Evolutionary conservation across 148 eudicot genomes (phyloP).

Genomic region (Cornus suecica): DNA sequence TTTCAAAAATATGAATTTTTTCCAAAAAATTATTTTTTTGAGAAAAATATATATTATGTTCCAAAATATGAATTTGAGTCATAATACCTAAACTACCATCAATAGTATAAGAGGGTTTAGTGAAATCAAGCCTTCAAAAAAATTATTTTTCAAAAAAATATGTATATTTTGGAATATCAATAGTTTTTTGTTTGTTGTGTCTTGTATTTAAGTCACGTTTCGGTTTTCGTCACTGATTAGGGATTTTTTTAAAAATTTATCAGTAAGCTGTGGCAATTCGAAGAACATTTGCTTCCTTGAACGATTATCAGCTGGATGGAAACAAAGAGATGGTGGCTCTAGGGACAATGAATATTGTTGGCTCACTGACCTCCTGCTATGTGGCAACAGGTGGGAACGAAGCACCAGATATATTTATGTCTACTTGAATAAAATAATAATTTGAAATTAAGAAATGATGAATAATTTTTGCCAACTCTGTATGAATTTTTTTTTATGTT

Average conservation of each 20-base stretch:
- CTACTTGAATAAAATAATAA: not conserved
- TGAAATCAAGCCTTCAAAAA: no score
- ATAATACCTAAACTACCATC: no score
- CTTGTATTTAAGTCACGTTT: not conserved
- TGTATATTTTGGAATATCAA: no score
- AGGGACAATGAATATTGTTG: conserved; percentile 64
- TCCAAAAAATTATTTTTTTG: no score
- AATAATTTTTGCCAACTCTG: no score
- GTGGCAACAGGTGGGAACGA: conserved; percentile 55
- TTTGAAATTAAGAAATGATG: no score
- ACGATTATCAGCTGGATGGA: conserved; percentile 68
- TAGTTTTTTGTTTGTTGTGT: not conserved
- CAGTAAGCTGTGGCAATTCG: conserved; percentile 80
- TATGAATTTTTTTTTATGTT: no score
- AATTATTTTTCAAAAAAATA: no score
- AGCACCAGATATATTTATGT: not conserved
- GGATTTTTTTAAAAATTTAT: not conserved
- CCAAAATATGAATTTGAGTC: no score
- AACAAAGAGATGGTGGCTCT: conserved; percentile 79
- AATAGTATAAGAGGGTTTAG: no score
- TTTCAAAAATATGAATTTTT: no score
- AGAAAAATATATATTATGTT: no score
- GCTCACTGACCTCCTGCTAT: conserved; percentile 78
- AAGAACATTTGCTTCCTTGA: conserved; percentile 72
- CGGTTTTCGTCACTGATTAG: not conserved